Evolutionary conservation across 2,329 filamentous ascomycete species (phyloP).

Genomic region (Exophiala sp.): DNA sequence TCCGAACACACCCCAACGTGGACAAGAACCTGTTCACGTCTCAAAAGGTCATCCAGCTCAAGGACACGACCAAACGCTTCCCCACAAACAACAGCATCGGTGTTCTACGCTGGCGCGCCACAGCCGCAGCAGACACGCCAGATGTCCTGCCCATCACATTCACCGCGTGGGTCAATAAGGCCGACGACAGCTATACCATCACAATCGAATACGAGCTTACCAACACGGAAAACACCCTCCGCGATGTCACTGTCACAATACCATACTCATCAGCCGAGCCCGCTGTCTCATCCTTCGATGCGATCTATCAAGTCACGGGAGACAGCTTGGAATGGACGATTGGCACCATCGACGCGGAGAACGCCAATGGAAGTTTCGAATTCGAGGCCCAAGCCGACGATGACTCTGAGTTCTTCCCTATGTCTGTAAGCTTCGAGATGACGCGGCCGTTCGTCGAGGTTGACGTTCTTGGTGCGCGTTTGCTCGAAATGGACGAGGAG

Average conservation of each 20-base stretch:
- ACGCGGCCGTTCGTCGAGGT: constrained; percentile 83
- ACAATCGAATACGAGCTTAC: constrained; percentile 95
- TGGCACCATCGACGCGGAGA: constrained; percentile 77
- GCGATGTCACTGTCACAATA: constrained; percentile 82
- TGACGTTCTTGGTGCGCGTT: constrained; percentile 61
- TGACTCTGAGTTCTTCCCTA: constrained; percentile 96
- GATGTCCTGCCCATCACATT: constrained; percentile 88
- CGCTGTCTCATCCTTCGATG: constrained; percentile 86
- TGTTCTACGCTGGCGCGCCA: constrained; percentile 87
- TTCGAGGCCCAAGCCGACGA: constrained; percentile 86
- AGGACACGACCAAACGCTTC: constrained; percentile 82
- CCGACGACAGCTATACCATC: constrained; percentile 77
- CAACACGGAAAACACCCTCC: constrained; percentile 65
- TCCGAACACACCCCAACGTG: constrained; percentile 94
- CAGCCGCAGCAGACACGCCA: constrained; percentile 74
- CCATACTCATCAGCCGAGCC: constrained; percentile 84
- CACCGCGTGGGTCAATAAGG: constrained; percentile 95
- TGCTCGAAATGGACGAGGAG: constrained; percentile 45
- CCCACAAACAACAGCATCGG: constrained; percentile 91
- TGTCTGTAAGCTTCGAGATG: constrained; percentile 88
- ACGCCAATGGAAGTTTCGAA: constrained; percentile 82
- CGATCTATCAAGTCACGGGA: constrained; percentile 87
- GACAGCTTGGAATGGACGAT: constrained; percentile 94
- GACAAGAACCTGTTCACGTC: constrained; percentile 83
- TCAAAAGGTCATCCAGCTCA: constrained; percentile 82